Conservation (phyloP, 352 stramenopile genomes). For the Phytophthora pinifolia region DNA sequence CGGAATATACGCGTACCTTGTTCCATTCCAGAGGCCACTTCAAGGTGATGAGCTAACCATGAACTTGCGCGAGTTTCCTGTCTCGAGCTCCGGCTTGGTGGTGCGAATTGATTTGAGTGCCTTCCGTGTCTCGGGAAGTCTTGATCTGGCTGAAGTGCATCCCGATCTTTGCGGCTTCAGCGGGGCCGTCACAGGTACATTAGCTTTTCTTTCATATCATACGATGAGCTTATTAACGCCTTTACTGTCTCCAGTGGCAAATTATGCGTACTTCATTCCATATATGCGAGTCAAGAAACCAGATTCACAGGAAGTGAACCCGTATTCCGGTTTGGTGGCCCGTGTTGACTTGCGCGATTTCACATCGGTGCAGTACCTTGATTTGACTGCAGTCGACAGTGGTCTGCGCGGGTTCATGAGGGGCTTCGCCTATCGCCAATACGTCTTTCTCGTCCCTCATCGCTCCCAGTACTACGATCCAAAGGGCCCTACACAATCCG, state of each 20-base stretch:
- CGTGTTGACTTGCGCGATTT: conserved; percentile 71
- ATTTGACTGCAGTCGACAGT: conserved; percentile 49
- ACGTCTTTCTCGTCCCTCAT: conserved; percentile 66
- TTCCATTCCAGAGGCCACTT: conserved; percentile 49
- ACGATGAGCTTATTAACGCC: not conserved
- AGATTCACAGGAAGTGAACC: conserved; percentile 28
- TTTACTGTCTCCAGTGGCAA: conserved; percentile 37
- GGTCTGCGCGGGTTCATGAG: conserved; percentile 65
- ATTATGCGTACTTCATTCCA: conserved; percentile 77
- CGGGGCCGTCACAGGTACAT: conserved; percentile 50
- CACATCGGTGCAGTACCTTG: conserved; percentile 42
- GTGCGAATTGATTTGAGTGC: conserved; percentile 56
- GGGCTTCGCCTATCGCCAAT: conserved; percentile 77
- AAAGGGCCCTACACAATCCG: conserved; percentile 32
- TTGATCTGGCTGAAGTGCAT: conserved; percentile 57
- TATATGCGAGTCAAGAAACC: conserved; percentile 53
- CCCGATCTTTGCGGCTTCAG: conserved; percentile 66
- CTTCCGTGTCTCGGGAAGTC: conserved; percentile 39
- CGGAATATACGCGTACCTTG: conserved; percentile 59
- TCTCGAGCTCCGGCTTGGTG: conserved; percentile 59
- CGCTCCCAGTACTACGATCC: conserved; percentile 35
- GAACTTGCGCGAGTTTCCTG: conserved; percentile 74
- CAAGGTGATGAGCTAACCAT: conserved; percentile 49
- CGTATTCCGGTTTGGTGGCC: conserved; percentile 65
- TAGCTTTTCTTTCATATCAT: not conserved